phyloP scores from a whole-genome alignment of 345 rosid genomes.

The Litchi chinensis region DNA sequence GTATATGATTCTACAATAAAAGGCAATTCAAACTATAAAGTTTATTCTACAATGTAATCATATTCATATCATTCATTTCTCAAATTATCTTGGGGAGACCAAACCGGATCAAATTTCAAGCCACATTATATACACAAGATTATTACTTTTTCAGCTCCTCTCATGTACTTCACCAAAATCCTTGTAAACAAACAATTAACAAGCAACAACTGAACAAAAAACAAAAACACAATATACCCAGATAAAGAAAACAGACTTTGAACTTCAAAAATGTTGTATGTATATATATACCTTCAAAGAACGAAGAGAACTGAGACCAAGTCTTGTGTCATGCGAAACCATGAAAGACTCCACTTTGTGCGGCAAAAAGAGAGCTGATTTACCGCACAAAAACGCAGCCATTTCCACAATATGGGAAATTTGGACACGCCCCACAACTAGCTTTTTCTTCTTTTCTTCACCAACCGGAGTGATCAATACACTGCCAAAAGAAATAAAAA shows the following conservation, averaged over 20 bases:
- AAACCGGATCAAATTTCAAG: background rate
- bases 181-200: background rate
- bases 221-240: background rate
- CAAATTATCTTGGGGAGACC: too few species aligned
- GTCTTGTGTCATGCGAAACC: conserved; percentile 28
- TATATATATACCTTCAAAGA: conserved; percentile 49
- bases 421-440: background rate
- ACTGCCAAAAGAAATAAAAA: too few species aligned
- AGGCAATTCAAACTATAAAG: background rate
- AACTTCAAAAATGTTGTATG: background rate
- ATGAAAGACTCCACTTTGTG: conserved; percentile 29
- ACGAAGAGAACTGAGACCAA: conserved; percentile 39
- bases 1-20: background rate
- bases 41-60: background rate
- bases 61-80: background rate
- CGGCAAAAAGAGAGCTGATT: conserved; percentile 19
- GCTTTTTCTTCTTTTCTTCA: background rate
- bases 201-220: background rate
- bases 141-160: background rate
- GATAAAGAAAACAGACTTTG: background rate
- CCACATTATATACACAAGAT: background rate
- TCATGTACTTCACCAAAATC: background rate
- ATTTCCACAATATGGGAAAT: background rate
- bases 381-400: conserved; percentile 22
- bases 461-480: background rate